Evolutionary conservation across 345 rosid species (phyloP).

Genomic region (Jatropha curcas): DNA sequence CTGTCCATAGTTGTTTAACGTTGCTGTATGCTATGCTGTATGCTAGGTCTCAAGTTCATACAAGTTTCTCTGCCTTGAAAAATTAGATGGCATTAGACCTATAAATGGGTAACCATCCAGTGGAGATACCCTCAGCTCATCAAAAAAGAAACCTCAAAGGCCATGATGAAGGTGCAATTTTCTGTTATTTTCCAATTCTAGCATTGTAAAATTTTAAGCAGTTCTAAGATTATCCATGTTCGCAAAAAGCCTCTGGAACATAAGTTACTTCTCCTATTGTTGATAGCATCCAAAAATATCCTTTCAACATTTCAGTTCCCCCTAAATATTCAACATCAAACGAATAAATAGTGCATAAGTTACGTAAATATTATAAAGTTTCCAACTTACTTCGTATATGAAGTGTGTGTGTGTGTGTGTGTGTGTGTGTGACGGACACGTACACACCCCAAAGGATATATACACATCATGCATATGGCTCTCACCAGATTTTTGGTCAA

Average conservation of each 20-base stretch:
- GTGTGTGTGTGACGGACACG: no score
- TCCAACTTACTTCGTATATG: background rate
- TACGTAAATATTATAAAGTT: no score
- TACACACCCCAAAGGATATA: no score
- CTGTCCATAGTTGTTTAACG: conserved; percentile 4
- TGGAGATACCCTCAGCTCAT: conserved; percentile 1
- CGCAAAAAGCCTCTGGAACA: background rate
- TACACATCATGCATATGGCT: no score
- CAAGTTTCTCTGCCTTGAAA: background rate
- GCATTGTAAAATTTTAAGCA: background rate
- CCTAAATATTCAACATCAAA: background rate
- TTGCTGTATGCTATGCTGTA: background rate
- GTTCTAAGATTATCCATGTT: background rate
- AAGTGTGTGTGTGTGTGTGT: no score
- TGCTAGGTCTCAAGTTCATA: no score
- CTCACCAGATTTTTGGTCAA: background rate
- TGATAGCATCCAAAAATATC: background rate
- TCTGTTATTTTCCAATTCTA: background rate
- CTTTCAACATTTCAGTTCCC: background rate
- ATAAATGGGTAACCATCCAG: conserved; percentile 1
- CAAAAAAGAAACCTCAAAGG: background rate
- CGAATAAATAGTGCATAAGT: background rate
- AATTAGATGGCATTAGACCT: conserved; percentile 2
- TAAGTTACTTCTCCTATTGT: background rate
- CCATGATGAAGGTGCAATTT: background rate